These are phyloP conservation scores for Boletus sp. DNA, from an alignment of 1,284 basidiomycete species.

Conservation along the genomic window DNA sequence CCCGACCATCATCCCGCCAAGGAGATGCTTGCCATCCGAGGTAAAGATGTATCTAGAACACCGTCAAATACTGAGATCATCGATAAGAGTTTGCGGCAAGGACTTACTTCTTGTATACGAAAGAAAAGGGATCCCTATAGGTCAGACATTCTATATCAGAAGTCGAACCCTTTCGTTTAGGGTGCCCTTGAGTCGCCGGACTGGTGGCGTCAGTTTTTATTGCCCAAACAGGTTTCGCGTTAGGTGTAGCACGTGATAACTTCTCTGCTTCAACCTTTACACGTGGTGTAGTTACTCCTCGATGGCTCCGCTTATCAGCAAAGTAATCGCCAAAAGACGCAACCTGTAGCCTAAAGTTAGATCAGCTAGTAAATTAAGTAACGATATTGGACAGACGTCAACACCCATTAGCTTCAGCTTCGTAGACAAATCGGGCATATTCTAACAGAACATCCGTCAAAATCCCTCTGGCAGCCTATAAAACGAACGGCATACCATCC, in stretches of 20 bases:
- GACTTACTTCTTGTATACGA: conserved; percentile 65
- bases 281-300: not conserved
- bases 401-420: conserved; percentile 74
- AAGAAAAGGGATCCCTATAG: conserved; percentile 70
- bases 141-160: conserved; percentile 57
- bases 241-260: not conserved
- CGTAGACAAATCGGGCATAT: conserved; percentile 57
- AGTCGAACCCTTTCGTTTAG: conserved; percentile 28
- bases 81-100: not conserved
- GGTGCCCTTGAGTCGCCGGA: not conserved
- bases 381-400: conserved; percentile 41
- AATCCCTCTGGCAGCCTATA: conserved; percentile 27
- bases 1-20: conserved; percentile 82
- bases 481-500: conserved; percentile 42
- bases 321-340: conserved; percentile 78
- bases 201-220: conserved; percentile 17
- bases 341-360: conserved; percentile 35
- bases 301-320: conserved; percentile 47
- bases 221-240: conserved; percentile 13
- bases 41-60: conserved; percentile 58
- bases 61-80: not conserved
- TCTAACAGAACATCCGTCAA: conserved; percentile 28
- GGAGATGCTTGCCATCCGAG: conserved; percentile 67
- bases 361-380: not conserved
- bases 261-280: not conserved